Evolutionary conservation across 352 stramenopile genomes (phyloP).

Genomic region (Phytophthora melonis): DNA sequence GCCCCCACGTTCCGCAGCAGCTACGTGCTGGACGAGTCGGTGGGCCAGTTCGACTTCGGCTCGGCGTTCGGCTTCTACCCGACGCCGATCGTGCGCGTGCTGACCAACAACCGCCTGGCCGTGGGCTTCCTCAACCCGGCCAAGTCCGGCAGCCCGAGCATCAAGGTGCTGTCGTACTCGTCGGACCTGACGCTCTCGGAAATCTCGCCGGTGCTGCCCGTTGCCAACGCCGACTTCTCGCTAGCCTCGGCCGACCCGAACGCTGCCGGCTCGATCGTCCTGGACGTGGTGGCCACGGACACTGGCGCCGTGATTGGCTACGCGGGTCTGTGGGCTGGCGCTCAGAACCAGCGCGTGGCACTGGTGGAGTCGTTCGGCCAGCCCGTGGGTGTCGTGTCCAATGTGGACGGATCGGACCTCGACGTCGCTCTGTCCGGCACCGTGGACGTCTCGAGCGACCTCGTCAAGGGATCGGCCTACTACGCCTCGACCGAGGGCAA

Average conservation of each 20-base stretch:
- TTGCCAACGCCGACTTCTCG: conserved; percentile 81
- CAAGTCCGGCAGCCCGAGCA: conserved; percentile 74
- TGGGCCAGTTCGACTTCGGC: conserved; percentile 76
- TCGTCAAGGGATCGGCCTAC: conserved; percentile 62
- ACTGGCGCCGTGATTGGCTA: conserved; percentile 68
- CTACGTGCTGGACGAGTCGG: conserved; percentile 71
- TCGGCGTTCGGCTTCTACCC: conserved; percentile 72
- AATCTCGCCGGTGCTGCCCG: conserved; percentile 64
- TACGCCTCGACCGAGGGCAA: conserved; percentile 74
- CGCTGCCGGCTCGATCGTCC: conserved; percentile 54
- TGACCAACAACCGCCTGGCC: conserved; percentile 65
- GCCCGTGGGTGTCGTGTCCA: conserved; percentile 78
- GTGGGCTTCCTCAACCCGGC: conserved; percentile 82
- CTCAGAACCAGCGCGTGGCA: conserved; percentile 74
- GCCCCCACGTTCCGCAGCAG: conserved; percentile 72
- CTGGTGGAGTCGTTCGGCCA: conserved; percentile 77
- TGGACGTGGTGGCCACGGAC: conserved; percentile 66
- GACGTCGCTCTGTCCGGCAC: conserved; percentile 70
- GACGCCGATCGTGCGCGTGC: conserved; percentile 62
- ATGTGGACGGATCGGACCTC: conserved; percentile 58
- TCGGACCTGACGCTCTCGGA: conserved; percentile 62
- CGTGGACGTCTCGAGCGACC: conserved; percentile 56
- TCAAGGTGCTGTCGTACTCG: conserved; percentile 78
- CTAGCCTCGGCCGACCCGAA: conserved; percentile 63
- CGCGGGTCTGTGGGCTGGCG: conserved; percentile 59